phyloP scores from a whole-genome alignment of 2,329 filamentous ascomycete genomes.

The Phaeosphaeria sp. region DNA sequence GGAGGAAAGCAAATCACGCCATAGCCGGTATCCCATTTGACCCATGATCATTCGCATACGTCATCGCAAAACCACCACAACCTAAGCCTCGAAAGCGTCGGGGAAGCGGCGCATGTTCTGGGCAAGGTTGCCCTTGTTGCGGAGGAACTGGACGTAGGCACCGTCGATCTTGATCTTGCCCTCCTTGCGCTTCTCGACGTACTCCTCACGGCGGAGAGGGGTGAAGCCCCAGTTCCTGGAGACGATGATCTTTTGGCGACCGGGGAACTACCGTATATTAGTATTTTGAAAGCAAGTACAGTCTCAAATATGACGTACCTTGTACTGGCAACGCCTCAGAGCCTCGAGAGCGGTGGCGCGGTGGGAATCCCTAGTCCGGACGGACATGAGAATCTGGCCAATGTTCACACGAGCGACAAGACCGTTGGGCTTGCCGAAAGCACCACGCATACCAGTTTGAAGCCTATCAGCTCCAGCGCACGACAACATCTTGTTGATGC shows the following conservation, averaged over 20 bases:
- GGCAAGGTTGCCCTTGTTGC: conserved; percentile 86
- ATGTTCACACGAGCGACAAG: conserved; percentile 99
- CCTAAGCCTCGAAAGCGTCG: conserved; percentile 72
- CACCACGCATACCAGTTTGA: conserved; percentile 99
- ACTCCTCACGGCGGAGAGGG: conserved; percentile 95
- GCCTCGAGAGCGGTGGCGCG: conserved; percentile 95
- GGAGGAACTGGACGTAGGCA: conserved; percentile 99
- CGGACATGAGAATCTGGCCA: conserved; percentile 96
- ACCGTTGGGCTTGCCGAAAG: conserved; percentile 99
- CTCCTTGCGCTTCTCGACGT: conserved; percentile 91
- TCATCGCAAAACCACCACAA: conserved; percentile 27
- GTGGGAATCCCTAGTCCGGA: conserved; percentile 96
- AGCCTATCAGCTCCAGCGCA: conserved; percentile 99
- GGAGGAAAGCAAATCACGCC: conserved; percentile 46
- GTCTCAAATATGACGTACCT: conserved; percentile 55
- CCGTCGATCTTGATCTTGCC: conserved; percentile 96
- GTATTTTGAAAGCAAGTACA: not conserved
- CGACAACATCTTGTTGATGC: conserved; percentile 99
- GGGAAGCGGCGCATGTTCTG: conserved; percentile 95
- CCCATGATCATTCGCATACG: conserved; percentile 38
- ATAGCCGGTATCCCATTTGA: conserved; percentile 46
- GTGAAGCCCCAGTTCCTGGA: conserved; percentile 99
- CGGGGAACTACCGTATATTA: conserved; percentile 73
- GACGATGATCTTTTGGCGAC: conserved; percentile 99
- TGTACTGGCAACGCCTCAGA: conserved; percentile 99